These are phyloP conservation scores for Geosiphon pyriformis DNA, from an alignment of 192 early-diverging fungal species.

Conservation along the genomic window DNA sequence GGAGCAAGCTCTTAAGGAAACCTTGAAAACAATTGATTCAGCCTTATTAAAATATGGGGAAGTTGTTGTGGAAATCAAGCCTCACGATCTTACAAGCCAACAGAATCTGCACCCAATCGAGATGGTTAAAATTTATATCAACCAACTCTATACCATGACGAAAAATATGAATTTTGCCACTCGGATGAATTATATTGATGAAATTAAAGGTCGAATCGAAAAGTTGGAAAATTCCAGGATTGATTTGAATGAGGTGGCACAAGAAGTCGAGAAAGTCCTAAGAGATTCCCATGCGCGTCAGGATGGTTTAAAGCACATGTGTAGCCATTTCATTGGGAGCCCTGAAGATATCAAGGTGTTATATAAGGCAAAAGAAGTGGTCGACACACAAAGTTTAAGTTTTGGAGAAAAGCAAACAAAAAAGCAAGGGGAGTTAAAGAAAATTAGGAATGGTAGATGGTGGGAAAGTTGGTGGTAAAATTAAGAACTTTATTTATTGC, in stretches of 20 bases:
- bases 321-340: not conserved
- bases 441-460: too few species aligned
- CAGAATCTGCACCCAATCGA: too few species aligned
- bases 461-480: too few species aligned
- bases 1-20: not conserved
- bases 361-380: too few species aligned
- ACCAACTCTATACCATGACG: not conserved
- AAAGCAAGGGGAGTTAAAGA: too few species aligned
- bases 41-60: not conserved
- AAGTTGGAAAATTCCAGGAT: not conserved
- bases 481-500: too few species aligned
- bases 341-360: too few species aligned
- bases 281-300: not conserved
- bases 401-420: too few species aligned
- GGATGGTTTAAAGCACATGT: not conserved
- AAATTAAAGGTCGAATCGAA: not conserved
- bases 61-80: too few species aligned
- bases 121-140: not conserved
- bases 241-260: not conserved
- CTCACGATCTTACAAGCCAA: too few species aligned
- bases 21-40: not conserved
- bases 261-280: not conserved
- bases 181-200: not conserved
- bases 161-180: not conserved
- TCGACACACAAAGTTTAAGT: too few species aligned